phyloP scores from a whole-genome alignment of 129 eudicot genomes.

The Daucus carota region DH1_v3.0 NC_030385.2:31771501-31772000 shows the following conservation, averaged over 20 bases:
- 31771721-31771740: constrained; percentile 86
- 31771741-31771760: neutral
- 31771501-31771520: no score
- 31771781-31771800: neutral
- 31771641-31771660: neutral
- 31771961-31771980: neutral
- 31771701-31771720: constrained; percentile 82
- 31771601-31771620: neutral
- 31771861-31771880: no score
- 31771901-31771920: neutral
- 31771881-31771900: neutral
- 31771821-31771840: neutral
- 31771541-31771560: neutral
- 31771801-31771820: neutral
- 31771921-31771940: neutral
- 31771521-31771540: neutral
- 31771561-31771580: neutral
- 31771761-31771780: neutral
- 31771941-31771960: neutral
- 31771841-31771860: neutral
- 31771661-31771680: constrained; percentile 8
- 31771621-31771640: neutral
- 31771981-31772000: neutral
- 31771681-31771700: constrained; percentile 75
- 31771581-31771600: neutral